Evolutionary conservation across 495 filamentous ascomycete species (phyloP).

Genomic region (Penicillium steckii): DNA sequence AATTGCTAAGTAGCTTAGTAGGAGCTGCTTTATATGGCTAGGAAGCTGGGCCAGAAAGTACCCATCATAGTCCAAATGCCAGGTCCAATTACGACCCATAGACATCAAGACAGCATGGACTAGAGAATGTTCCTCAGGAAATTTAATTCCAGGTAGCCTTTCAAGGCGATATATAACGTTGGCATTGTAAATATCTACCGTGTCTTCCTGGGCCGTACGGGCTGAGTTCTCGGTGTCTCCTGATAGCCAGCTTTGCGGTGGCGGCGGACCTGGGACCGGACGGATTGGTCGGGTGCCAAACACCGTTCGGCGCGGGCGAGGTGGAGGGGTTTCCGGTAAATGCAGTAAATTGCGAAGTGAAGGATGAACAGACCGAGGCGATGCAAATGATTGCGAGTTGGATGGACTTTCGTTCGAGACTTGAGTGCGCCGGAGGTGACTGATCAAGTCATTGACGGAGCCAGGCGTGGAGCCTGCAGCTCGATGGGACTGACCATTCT

Average conservation of each 20-base stretch:
- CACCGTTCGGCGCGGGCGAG: conserved; percentile 51
- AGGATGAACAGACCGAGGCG: conserved; percentile 51
- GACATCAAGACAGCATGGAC: conserved; percentile 55
- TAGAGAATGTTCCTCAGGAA: conserved; percentile 51
- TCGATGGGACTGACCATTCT: conserved; percentile 28
- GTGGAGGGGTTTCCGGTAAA: conserved; percentile 68
- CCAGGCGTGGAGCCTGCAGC: conserved; percentile 21
- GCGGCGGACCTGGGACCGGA: conserved; percentile 62
- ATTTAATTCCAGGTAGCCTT: conserved; percentile 42
- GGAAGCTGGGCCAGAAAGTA: conserved; percentile 65
- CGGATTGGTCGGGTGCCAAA: conserved; percentile 43
- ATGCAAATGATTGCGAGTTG: conserved; percentile 11
- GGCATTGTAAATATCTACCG: conserved; percentile 2
- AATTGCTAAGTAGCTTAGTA: conserved; percentile 63
- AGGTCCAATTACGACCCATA: conserved; percentile 69
- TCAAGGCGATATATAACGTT: conserved; percentile 33
- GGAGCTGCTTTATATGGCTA: conserved; percentile 53
- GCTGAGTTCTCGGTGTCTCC: conserved; percentile 16
- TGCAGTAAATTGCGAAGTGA: conserved; percentile 60
- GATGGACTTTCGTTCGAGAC: conserved; percentile 15
- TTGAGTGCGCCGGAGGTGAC: conserved; percentile 49
- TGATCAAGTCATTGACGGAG: conserved; percentile 50
- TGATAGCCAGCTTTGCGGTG: conserved; percentile 72
- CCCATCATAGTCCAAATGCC: conserved; percentile 64
- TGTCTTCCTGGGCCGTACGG: neutral